These are phyloP conservation scores for Alternaria panax DNA, from an alignment of 2,329 filamentous ascomycete species.

Conservation along the genomic window DNA sequence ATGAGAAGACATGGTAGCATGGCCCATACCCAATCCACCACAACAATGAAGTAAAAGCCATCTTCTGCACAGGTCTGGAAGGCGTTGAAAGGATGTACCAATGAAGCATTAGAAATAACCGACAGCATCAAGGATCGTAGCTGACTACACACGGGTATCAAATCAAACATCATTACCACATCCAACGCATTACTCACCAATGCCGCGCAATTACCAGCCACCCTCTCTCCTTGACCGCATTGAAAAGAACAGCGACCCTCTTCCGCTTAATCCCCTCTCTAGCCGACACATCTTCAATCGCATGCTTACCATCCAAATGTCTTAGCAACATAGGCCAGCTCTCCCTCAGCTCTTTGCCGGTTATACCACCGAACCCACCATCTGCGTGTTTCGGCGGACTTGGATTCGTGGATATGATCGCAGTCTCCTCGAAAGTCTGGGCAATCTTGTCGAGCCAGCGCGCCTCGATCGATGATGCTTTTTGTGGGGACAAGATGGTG, in stretches of 20 bases:
- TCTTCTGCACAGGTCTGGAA: neutral
- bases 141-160: neutral
- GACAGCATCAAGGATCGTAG: neutral
- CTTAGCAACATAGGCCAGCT: conserved; percentile 78
- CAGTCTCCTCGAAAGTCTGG: conserved; percentile 46
- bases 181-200: conserved; percentile 35
- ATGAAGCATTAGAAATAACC: neutral
- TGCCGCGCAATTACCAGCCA: conserved; percentile 57
- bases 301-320: conserved; percentile 86
- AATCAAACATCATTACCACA: neutral
- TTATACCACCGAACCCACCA: conserved; percentile 24
- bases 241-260: conserved; percentile 61
- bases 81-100: neutral
- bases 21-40: neutral
- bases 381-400: conserved; percentile 33
- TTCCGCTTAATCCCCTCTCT: conserved; percentile 87
- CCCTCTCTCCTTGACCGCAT: conserved; percentile 73
- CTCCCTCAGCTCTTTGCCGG: conserved; percentile 58
- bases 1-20: neutral
- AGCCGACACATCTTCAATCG: conserved; percentile 86
- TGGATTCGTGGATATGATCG: conserved; percentile 41
- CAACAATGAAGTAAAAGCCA: too few relatives aligned
- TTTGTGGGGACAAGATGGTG: conserved; percentile 75
- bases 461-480: conserved; percentile 78
- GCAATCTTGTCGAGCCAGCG: conserved; percentile 65